Base-by-base conservation (phyloP, 805 yeast genomes). In the Clavispora fructus region DNA sequence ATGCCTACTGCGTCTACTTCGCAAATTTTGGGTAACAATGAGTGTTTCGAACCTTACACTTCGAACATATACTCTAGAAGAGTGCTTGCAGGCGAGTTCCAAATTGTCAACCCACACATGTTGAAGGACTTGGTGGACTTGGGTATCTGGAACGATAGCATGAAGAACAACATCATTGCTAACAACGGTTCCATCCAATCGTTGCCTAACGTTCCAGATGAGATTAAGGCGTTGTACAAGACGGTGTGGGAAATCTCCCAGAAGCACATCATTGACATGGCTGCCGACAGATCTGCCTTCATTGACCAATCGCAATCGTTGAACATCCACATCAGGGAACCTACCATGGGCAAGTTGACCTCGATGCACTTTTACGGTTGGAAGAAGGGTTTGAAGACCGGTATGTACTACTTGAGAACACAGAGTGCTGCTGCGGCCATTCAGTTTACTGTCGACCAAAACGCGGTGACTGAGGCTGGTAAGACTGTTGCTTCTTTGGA, bases 291-390 rank as follows among this genome's bases (percentile, higher is more conserved):
- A 69, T 82, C 88, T 49, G 85, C 89, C 19, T 87, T 75, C 67
- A 82, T 86, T 63, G 94, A 86, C 66, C 99, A 94, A 71, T 88
- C 96, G 27, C 98, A 92, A 73, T 84, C 94, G 40, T 73, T 94
- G 76, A 94, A 92, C 66, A 82, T 94, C 53, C 91, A 88, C 71
- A 75, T 94, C 67, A 81, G 79, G 63, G 83, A 83, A 50, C 97
- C 97, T 49, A 90, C 98, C 2, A 87, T 89, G 92, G 95, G 96
- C 59, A 94, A 94, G 68, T 78, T 94, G 63, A 94, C 98, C 6
- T 82, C 94, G 54, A 94, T 94, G 97, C 99, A 94, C 68, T 94
- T 94, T 76, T 92, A 94, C 64, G 98, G 97, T 41, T 94, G 99
- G 99, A 87, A 87, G 75, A 89, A 87, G 74, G 99, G 99, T 50